Evolutionary conservation across 2,329 filamentous ascomycete genomes (phyloP), one percentile per base, ranked within the genome.

Genomic region (Proliferodiscus dingleyae): DNA sequence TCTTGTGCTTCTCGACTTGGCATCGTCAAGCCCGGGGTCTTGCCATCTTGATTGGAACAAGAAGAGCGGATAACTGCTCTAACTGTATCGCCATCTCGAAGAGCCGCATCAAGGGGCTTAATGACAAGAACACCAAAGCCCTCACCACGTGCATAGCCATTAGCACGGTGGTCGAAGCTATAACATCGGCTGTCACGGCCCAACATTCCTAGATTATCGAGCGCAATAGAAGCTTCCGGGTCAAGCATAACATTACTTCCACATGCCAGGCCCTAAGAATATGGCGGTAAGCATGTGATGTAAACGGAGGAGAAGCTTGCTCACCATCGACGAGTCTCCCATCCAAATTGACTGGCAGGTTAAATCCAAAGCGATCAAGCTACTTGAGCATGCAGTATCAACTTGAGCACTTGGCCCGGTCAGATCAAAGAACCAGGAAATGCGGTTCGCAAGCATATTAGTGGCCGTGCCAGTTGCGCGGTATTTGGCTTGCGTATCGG

Each of bases 351-450:
- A n/a, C 41, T 77, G 71, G 13, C 70, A 71, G 2, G 73, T 77
- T 23, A 75, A 61, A 54, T 81, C 72, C 2, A 80, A 63, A 0
- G 73, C 71, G 2, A 77, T 69, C 13, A 81, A 63, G 37, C 73
- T 75, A 3, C 71, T 72, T 23, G 75, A 79, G 58, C 78, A 81
- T 21, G 74, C 78, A 0, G 78, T 80, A 41, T 81, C 76, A 8
- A 36, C 16, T n/a, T 21, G 21, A 58, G 78, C 67, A 53, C 74
- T 77, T 2, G 75, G 72, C 0, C 68, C 68, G 5, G 45, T 48
- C 22, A 80, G 61, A 52, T 80, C 70, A 58, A 74, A 77, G 44
- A 68, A 71, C 56, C 78, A 73, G 0, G 73, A 77, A 8, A 80
- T 68, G 0, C 75, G 68, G 55, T 79, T 79, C 5, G 74, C 56